Evolutionary conservation across 176 grass and related monocot genomes (phyloP), one percentile per base, ranked within the genome.

Genomic region (Paspalum notatum): DNA sequence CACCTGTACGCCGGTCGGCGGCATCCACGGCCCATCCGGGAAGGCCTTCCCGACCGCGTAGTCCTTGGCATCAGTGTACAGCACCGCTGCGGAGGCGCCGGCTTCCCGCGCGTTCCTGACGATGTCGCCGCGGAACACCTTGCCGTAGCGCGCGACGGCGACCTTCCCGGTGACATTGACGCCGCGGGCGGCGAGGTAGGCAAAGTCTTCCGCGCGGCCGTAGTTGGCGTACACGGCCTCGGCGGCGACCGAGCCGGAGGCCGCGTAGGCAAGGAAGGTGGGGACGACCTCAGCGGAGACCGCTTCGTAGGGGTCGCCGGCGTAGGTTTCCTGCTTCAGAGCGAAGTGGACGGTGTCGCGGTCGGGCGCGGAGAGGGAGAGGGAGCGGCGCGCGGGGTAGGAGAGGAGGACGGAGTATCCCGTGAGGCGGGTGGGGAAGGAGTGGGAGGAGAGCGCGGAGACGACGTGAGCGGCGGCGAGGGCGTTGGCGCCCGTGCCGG

Each of bases 91-190:
- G 6, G 75, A 83, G 0, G 95, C 95, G 1, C 95, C 92, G 2
- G 92, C 95, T 50, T 74, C 63, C 55, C 82, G 85, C 11, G 92
- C 88, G 55, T 98, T 95, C 10, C 41, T 87, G 9, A 98, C 74
- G 20, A 95, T 95, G 63, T 98, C 95, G 51, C 92, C 95, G 6
- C 95, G 90, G 81, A n/a, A 95, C 74, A 98, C 86, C 82, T 88
- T 62, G 38, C 92, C 95, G 74, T 89, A 94, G 67, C 90, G 85
- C 17, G 88, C 90, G 50, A 98, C 5, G 37, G 87, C 85, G 76
- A 98, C 88, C 12, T 85, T 85, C 0, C 90, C 92, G n/a, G 95
- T 87, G 77, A 98, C 85, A 74, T 98, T 82, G 12, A 98, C 77
- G 1, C 92, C 87, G 43, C 87, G 78, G 63, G 90, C 73, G 40